Base-by-base conservation (phyloP, 345 rosid genomes). In the Psidium guajava region DNA sequence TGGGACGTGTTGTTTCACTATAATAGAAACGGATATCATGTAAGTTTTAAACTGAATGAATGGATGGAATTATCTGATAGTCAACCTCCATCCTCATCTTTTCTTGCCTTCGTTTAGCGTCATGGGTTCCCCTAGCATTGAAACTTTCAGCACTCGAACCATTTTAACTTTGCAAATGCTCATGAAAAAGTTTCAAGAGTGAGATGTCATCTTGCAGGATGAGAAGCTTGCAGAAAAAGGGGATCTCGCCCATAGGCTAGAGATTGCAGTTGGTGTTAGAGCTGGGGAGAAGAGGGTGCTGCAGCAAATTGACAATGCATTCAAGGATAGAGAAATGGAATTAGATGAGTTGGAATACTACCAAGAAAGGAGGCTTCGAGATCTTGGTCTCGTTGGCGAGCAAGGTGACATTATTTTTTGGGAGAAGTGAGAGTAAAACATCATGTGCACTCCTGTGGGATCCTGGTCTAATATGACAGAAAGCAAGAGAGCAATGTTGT, bases 331-430 rank as follows among this genome's bases (percentile, higher is more conserved):
- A 89, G 98, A 95, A 87, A 86, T 84, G 47, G 96, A 95, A 83
- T 88, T 95, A 86, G 92, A 92, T 47, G 92, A 91, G 87, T 75
- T 95, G 75, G 98, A 95, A 90, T 97, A 95, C 88, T 95, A 95
- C 92, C 98, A 97, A 87, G 97, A 95, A 89, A 94, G 98, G 85
- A 85, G 99, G 91, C 98, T 95, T 84, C 93, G 88, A 89, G 97
- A 93, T 85, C 98, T 95, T 82, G 99, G 99, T 84, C 92, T 97
- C 51, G 96, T 93, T 82, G 98, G 98, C 8, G 98, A 95, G 92
- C 98, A 94, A 93, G 99, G 98, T n/a, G 99, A 95, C 2, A 94
- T 95, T 85, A 97, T 95, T 86, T 97, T 97, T 88, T 97, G 99
- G 99, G 99, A 95, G 87, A 24, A 92, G 91, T 83, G 90, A 92